A percentile compares a stretch with the other conserved stretches of the same genome.
phyloP scores from a whole-genome alignment of 495 filamentous ascomycete genomes.

The Podospora appendiculata region DNA sequence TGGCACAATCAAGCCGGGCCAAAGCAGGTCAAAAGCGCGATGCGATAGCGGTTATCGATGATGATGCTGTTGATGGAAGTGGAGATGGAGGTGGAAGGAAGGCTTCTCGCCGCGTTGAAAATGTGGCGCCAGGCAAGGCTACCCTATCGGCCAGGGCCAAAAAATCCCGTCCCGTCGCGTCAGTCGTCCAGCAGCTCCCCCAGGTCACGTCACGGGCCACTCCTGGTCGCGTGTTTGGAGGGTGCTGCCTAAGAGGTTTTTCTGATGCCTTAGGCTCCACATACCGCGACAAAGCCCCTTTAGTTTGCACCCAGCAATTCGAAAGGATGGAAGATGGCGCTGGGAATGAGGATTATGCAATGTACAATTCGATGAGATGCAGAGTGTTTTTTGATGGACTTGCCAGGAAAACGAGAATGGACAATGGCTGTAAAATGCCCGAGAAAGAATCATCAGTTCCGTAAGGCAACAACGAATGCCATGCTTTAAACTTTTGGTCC shows the following conservation, averaged over 20 bases:
- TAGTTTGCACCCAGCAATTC: no score
- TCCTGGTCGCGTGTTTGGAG: neutral
- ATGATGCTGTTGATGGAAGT: neutral
- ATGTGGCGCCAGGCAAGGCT: slow-evolving; percentile 10
- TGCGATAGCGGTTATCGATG: neutral
- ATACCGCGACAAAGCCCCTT: neutral
- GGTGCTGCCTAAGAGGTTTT: slow-evolving; percentile 6
- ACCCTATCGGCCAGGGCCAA: neutral
- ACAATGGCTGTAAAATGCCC: no score
- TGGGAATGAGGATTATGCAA: no score
- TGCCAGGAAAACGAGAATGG: no score
- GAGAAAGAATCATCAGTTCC: no score
- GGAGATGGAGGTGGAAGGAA: neutral
- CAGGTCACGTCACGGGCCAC: neutral
- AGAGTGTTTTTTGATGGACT: no score
- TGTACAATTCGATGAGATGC: no score
- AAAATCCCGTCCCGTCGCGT: slow-evolving; percentile 6
- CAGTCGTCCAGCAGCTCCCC: neutral
- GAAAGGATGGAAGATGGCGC: no score
- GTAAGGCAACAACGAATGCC: no score
- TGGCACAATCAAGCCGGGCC: slow-evolving; percentile 8
- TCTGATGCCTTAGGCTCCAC: slow-evolving; percentile 1
- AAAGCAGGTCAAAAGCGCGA: neutral
- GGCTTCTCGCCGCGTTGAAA: slow-evolving; percentile 8
- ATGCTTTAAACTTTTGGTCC: no score